Base-by-base conservation (phyloP, 2,329 filamentous ascomycete species). In the Drechslera avenae region DNA sequence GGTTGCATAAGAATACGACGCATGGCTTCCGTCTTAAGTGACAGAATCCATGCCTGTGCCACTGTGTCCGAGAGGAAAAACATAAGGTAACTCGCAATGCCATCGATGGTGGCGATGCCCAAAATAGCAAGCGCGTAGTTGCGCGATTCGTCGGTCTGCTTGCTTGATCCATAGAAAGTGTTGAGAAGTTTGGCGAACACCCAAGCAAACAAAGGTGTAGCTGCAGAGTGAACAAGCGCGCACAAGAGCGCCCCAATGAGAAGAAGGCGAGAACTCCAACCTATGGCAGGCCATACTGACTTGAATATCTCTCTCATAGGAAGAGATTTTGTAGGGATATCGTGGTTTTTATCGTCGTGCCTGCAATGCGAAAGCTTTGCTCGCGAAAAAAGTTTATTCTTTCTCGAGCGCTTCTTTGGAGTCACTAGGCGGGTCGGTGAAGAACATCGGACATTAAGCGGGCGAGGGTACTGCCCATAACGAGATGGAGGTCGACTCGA, bases 1-100 rank as follows among this genome's bases (percentile, higher is more conserved):
- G 90, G 88, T 66, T 97, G 93, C 32, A 82, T 79, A 0, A 97
- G 78, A 13, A 96, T 85, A 1, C 83, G 81, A 40, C 79, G 79
- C 57, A 96, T 77, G 0, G 89, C 88, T 67, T 86, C 80, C 2
- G 79, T 76, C 1, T 92, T 87, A 8, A 95, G 78, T 0, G 75
- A 73, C 62, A 93, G 86, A 12, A 92, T 81, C 93, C 93, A 97
- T 1, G 80, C 71, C 65, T 96, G 89, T 1, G 84, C 89, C 10
- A 81, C 83, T 19, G 78, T 76, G 57, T 96, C 91, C 5, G 95
- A 79, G 7, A 89, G 74, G 66, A 88, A 92, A 31, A 89, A 85
- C 52, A 86, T 84, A 0, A 81, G 68, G 33, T 87, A 93, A 0
- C 82, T 84, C 12, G 86, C 79, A 1, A 83, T 35, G 0, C 85